Base-by-base conservation (phyloP, 257 asterid genomes). In the Striga asiatica region DNA sequence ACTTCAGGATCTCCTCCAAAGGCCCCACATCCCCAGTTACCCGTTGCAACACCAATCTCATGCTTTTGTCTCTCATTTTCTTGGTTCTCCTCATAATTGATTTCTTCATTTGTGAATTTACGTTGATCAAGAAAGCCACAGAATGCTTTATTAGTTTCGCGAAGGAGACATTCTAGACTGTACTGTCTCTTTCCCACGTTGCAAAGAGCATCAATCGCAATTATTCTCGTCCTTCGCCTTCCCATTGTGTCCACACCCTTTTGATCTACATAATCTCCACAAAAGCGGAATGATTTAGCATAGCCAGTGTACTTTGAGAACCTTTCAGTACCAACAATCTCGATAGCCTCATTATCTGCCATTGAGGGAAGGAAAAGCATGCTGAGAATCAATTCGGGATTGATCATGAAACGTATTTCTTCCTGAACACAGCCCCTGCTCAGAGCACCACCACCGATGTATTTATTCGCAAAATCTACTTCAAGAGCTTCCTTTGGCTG, bases 1-100 rank as follows among this genome's bases (percentile, higher is more conserved):
- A 91, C 65, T 73, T 91, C 83, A 35, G 96, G 94, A 64, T 91
- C 95, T 6, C 98, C 98, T 2, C 94, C 94, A 50, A 89, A 89
- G 9, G 94, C 96, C 53, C 98, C 96, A 67, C 98, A 89, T 5
- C 98, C 96, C 98, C 98, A 91, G 50, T 91, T 91, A 4, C 98
- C 98, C 0, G 98, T 91, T 11, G 72, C 95, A 52, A 91, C 66
- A 19, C 96, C 98, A 56, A 80, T 68, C 69, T 60, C 72, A 35
- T 38, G 19, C 46, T 12, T 19, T 19, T 38, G 46, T 38, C 46
- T 19, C 46, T 38, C 18, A 19, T 11, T 5, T 7, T 13, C 14
- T 38, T 13, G 46, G 0, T 38, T 13, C 46, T 12, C 20, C 20
- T 35, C n/a, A 16, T 16, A 11, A 10, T 0, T 35, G 14, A 6